These are phyloP conservation scores for Noccaea caerulescens DNA, from an alignment of 345 rosid genomes.

Conservation along the genomic window DNA sequence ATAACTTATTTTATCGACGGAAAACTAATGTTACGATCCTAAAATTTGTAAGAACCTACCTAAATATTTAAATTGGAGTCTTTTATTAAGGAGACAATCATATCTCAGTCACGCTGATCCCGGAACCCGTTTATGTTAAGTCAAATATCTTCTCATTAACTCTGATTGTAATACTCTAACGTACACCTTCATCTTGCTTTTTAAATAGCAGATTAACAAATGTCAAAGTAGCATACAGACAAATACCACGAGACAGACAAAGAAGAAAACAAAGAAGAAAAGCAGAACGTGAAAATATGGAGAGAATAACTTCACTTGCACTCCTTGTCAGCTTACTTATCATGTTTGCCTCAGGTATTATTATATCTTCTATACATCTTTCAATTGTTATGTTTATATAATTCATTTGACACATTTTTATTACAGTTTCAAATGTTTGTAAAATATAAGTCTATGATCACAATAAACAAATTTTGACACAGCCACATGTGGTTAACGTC, in stretches of 20 bases:
- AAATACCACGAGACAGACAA: not conserved
- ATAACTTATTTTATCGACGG: not conserved
- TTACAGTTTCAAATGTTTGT: not conserved
- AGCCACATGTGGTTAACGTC: too few species aligned
- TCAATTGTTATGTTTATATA: not conserved
- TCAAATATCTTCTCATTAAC: too few species aligned
- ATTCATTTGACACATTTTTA: not conserved
- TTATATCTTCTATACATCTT: not conserved
- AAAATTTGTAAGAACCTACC: not conserved
- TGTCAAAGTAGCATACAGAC: not conserved
- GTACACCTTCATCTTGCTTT: not conserved
- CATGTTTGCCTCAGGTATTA: slow-evolving; percentile 26
- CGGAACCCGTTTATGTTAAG: too few species aligned
- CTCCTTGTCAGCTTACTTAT: slow-evolving; percentile 8
- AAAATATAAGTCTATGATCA: not conserved
- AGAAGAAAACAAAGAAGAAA: slow-evolving; percentile 10
- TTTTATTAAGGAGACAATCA: not conserved
- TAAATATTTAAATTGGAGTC: not conserved
- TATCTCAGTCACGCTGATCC: too few species aligned
- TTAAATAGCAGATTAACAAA: not conserved
- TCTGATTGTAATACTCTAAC: too few species aligned
- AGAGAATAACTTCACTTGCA: not conserved
- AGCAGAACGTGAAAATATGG: not conserved
- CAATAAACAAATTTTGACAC: too few species aligned
- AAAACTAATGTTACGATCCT: not conserved